Conservation (phyloP, 1,139 yeast genomes). For the Geotrichum restrictum region DNA sequence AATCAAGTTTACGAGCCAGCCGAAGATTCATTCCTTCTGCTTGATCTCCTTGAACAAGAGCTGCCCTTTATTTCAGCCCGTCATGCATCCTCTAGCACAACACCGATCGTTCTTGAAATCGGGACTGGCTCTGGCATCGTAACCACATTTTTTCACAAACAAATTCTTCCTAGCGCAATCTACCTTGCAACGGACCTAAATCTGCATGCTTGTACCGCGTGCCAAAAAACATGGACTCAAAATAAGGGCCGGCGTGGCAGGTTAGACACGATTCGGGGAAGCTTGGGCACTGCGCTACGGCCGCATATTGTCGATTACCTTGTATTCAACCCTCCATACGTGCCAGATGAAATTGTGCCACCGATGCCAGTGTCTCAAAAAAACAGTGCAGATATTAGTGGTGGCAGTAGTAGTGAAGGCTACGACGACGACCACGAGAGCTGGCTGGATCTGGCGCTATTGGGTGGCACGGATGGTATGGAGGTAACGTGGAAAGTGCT, state of each 20-base stretch:
- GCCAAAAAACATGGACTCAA: conserved; percentile 47
- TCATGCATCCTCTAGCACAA: conserved; percentile 11
- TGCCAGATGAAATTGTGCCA: conserved; percentile 69
- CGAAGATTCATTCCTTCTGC: conserved; percentile 79
- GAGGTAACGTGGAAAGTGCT: conserved; percentile 65
- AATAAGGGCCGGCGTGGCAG: conserved; percentile 42
- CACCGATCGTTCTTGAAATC: conserved; percentile 70
- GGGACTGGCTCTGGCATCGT: conserved; percentile 93
- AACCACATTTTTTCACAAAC: conserved; percentile 61
- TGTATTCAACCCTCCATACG: conserved; percentile 93
- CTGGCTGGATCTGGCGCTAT: conserved; percentile 85
- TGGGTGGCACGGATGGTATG: conserved; percentile 92
- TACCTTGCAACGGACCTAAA: conserved; percentile 73
- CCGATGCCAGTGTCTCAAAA: conserved; percentile 32
- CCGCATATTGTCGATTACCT: conserved; percentile 56
- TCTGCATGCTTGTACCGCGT: conserved; percentile 65
- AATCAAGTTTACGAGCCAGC: conserved; percentile 82
- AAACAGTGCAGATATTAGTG: no score
- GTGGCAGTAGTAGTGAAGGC: conserved; percentile 8
- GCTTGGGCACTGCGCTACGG: conserved; percentile 52
- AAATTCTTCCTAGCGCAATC: conserved; percentile 48
- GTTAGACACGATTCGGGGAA: conserved; percentile 57
- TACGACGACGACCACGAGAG: conserved; percentile 46
- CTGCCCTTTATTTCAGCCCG: conserved; percentile 26
- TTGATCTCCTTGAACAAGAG: conserved; percentile 74